Percentiles rank a stretch among this genome's conserved stretches.
Conservation (phyloP, 176 grass and related monocot genomes). For the Dendrocalamus sinicus region DNA sequence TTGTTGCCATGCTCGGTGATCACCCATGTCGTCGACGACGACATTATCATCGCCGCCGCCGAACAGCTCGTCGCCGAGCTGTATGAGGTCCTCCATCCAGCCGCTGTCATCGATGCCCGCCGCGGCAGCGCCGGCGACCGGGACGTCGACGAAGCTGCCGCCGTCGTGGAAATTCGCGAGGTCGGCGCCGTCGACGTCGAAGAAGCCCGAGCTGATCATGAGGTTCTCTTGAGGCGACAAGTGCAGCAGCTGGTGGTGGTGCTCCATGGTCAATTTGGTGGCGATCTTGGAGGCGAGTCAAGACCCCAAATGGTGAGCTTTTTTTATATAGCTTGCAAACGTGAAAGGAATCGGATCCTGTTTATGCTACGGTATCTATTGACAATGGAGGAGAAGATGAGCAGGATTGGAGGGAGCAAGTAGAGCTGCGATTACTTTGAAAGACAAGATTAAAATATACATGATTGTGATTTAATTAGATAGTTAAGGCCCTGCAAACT, state of each 20-base stretch:
- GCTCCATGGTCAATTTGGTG: neutral
- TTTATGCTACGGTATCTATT: neutral
- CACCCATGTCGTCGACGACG: neutral
- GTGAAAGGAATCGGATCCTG: conserved; percentile 6
- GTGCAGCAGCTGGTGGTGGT: conserved; percentile 33
- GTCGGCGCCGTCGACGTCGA: neutral
- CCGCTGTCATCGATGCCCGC: neutral
- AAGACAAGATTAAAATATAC: neutral
- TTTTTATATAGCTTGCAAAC: conserved; percentile 17
- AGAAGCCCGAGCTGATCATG: conserved; percentile 33
- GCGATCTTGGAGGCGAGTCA: neutral
- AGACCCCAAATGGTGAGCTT: neutral
- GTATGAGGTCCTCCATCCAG: conserved; percentile 58
- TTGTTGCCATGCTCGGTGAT: neutral
- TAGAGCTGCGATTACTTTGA: neutral
- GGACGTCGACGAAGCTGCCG: neutral
- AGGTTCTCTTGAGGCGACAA: conserved; percentile 23
- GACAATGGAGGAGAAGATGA: neutral
- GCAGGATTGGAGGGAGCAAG: neutral
- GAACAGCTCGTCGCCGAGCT: conserved; percentile 53
- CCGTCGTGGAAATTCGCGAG: neutral
- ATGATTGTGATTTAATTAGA: no score
- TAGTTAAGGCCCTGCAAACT: neutral
- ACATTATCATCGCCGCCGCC: neutral
- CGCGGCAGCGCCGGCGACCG: neutral